A percentile compares a stretch with the other conserved stretches of the same genome.
Conservation (phyloP, 1,284 basidiomycete genomes). For the Cryptococcus maquisensis region DNA sequence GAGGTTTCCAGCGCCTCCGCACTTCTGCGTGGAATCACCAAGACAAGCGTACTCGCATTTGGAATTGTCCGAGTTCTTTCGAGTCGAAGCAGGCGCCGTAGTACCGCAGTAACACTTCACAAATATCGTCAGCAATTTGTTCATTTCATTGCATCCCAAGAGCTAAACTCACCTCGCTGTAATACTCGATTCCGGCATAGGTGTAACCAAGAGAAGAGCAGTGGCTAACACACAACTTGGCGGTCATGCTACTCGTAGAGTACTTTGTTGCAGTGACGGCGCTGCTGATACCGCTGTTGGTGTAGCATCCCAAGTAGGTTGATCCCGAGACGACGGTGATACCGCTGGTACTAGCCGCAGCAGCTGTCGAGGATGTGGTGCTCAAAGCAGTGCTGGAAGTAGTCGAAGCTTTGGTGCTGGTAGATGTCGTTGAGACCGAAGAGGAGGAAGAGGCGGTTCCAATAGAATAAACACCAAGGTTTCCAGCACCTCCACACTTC, state of each 20-base stretch:
- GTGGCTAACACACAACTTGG: constrained; percentile 12
- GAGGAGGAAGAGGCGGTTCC: constrained; percentile 1
- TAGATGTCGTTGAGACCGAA: constrained; percentile 7
- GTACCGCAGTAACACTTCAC: constrained; percentile 25
- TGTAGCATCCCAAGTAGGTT: too few species aligned
- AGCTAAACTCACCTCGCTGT: constrained; percentile 14
- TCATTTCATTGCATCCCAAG: background rate
- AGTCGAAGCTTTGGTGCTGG: background rate
- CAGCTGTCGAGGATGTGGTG: background rate
- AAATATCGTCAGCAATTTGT: background rate
- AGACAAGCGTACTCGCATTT: constrained; percentile 13
- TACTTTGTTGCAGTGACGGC: constrained; percentile 14
- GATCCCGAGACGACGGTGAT: background rate
- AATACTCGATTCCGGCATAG: constrained; percentile 24
- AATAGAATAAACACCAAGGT: constrained; percentile 25
- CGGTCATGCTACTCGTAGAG: constrained; percentile 12
- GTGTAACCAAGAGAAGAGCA: constrained; percentile 18
- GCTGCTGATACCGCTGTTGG: constrained; percentile 1
- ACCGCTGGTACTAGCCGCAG: background rate
- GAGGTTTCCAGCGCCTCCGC: constrained; percentile 21
- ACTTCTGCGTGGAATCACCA: constrained; percentile 13
- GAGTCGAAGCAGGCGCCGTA: background rate
- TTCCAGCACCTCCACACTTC: constrained; percentile 17
- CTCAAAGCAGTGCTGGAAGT: constrained; percentile 1
- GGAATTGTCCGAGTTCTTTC: constrained; percentile 3